These are phyloP conservation scores for Penicillium ucsense DNA, from an alignment of 495 filamentous ascomycete genomes.

Conservation along the genomic window DNA sequence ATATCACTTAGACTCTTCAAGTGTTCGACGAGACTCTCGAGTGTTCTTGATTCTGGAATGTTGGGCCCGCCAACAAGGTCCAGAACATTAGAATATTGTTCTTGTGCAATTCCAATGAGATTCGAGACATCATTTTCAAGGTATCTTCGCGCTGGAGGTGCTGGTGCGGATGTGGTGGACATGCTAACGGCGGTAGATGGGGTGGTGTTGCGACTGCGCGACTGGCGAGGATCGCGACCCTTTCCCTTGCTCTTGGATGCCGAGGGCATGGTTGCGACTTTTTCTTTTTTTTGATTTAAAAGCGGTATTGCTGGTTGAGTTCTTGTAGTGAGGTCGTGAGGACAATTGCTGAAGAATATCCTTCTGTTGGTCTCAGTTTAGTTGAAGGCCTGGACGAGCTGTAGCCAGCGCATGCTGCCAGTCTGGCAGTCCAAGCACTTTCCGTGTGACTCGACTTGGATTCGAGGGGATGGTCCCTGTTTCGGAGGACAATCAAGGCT, in stretches of 20 bases:
- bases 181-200: constrained; percentile 49
- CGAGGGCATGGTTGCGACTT: constrained; percentile 30
- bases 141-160: constrained; percentile 43
- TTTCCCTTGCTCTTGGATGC: constrained; percentile 66
- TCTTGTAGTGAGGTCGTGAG: too few relatives aligned
- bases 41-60: constrained; percentile 65
- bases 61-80: constrained; percentile 54
- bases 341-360: too few relatives aligned
- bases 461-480: too few relatives aligned
- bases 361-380: too few relatives aligned
- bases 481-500: too few relatives aligned
- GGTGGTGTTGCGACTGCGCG: constrained; percentile 79
- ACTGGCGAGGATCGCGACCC: constrained; percentile 57
- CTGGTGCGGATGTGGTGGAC: constrained; percentile 31
- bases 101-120: constrained; percentile 43
- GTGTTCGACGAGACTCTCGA: constrained; percentile 58
- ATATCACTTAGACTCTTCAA: constrained; percentile 55
- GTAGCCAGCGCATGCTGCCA: too few relatives aligned
- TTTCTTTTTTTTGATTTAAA: too few relatives aligned
- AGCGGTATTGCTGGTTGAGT: too few relatives aligned
- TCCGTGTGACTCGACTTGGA: too few relatives aligned
- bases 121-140: constrained; percentile 57
- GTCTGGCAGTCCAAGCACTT: too few relatives aligned
- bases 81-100: constrained; percentile 64
- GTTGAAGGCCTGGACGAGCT: too few relatives aligned